Evolutionary conservation across 2,329 filamentous ascomycete genomes (phyloP).

Genomic region (Calonectria hongkongensis): DNA sequence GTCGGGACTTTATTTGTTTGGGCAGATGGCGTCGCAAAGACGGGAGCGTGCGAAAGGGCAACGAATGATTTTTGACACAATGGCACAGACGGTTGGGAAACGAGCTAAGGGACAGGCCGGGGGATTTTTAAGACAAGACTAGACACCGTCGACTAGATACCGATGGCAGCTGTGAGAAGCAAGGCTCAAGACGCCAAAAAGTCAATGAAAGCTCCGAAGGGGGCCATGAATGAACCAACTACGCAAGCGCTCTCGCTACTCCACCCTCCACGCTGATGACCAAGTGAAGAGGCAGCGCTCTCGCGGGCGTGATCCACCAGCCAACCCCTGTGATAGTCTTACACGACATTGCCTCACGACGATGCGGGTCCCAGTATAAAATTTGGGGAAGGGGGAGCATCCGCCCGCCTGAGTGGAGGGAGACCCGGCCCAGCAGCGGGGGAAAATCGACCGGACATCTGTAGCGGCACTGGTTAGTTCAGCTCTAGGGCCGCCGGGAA

Average conservation of each 20-base stretch:
- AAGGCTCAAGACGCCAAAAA: conserved; percentile 31
- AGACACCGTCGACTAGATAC: conserved; percentile 36
- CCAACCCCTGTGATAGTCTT: conserved; percentile 20
- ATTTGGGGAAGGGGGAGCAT: conserved; percentile 28
- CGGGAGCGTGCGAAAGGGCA: conserved; percentile 23
- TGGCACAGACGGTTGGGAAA: conserved; percentile 32
- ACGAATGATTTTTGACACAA: conserved; percentile 31
- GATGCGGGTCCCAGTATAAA: conserved; percentile 15
- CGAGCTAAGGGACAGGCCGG: conserved; percentile 26
- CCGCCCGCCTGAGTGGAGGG: conserved; percentile 23
- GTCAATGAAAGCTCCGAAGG: conserved; percentile 35
- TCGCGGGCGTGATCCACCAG: conserved; percentile 24
- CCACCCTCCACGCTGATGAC: conserved; percentile 27
- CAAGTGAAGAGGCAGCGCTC: conserved; percentile 17
- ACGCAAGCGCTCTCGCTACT: conserved; percentile 14
- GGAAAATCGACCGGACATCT: conserved; percentile 37
- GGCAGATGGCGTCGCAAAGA: conserved; percentile 22
- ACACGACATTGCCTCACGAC: conserved; percentile 33
- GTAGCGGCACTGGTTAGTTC: conserved; percentile 49
- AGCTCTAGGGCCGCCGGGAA: conserved; percentile 46
- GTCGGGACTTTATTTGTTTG: conserved; percentile 31
- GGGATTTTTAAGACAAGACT: conserved; percentile 37
- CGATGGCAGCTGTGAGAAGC: conserved; percentile 33
- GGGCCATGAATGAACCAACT: conserved; percentile 39
- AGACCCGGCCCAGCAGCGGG: conserved; percentile 42